phyloP scores from a whole-genome alignment of 1,284 basidiomycete genomes.

The Coniophora puteana region DNA sequence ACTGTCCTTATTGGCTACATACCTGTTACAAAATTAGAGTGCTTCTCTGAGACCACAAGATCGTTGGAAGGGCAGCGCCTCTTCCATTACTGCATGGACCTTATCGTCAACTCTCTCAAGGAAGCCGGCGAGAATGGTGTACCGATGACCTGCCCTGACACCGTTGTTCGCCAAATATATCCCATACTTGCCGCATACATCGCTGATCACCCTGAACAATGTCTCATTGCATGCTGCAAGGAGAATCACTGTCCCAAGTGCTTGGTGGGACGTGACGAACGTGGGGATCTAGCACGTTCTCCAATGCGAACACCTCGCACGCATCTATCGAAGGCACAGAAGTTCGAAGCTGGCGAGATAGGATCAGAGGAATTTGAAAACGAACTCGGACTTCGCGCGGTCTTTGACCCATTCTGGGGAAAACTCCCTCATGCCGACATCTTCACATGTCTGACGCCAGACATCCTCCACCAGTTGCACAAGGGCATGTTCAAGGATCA shows the following conservation, averaged over 20 bases:
- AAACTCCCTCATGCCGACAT: conserved; percentile 23
- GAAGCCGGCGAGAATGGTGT: conserved; percentile 18
- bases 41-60: conserved; percentile 5
- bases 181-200: conserved; percentile 11
- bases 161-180: conserved; percentile 13
- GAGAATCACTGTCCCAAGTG: conserved; percentile 14
- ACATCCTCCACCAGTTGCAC: conserved; percentile 29
- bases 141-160: conserved; percentile 17
- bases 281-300: not conserved
- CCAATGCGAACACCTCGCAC: not conserved
- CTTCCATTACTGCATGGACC: conserved; percentile 23
- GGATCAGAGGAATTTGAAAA: conserved; percentile 1
- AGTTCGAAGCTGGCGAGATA: not conserved
- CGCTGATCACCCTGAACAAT: conserved; percentile 8
- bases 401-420: conserved; percentile 26
- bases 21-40: conserved; percentile 12
- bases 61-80: conserved; percentile 12
- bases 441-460: conserved; percentile 22
- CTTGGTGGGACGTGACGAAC: not conserved
- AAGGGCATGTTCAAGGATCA: conserved; percentile 29
- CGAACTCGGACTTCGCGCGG: conserved; percentile 5
- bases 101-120: conserved; percentile 15
- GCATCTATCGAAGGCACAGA: not conserved
- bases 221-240: conserved; percentile 11
- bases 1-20: conserved; percentile 14